Percentiles rank a stretch among this genome's conserved stretches.
phyloP scores from a whole-genome alignment of 1,284 basidiomycete genomes.

The Acaromyces ingoldii region DNA sequence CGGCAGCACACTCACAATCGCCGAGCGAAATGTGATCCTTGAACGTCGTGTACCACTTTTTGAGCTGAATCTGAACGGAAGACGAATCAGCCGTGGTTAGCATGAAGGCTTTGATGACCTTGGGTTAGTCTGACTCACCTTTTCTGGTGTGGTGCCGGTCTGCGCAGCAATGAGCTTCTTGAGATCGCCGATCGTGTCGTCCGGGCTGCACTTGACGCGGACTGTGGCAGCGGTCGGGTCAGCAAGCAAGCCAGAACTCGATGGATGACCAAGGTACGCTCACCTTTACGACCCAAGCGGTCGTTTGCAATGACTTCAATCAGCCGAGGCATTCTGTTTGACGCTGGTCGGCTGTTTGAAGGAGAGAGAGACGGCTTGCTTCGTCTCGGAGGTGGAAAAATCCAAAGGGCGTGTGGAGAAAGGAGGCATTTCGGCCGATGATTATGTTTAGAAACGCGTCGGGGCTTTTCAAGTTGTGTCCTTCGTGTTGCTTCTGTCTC shows the following conservation, averaged over 20 bases:
- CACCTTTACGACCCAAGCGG: conserved; percentile 91
- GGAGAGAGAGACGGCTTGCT: too few species aligned
- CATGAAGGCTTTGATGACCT: background rate
- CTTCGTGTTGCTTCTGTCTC: too few species aligned
- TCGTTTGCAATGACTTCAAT: conserved; percentile 92
- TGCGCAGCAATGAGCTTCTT: conserved; percentile 96
- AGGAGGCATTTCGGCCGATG: too few species aligned
- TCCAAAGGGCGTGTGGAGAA: too few species aligned
- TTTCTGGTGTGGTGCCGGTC: conserved; percentile 71
- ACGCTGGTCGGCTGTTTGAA: too few species aligned
- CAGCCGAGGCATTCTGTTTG: conserved; percentile 52
- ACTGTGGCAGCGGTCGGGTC: conserved; percentile 21
- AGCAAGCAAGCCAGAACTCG: background rate
- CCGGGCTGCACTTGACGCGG: conserved; percentile 56
- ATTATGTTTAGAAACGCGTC: too few species aligned
- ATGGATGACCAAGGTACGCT: conserved; percentile 4
- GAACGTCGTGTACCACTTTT: conserved; percentile 70
- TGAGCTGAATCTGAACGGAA: conserved; percentile 74
- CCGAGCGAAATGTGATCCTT: conserved; percentile 71
- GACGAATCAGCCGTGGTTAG: background rate
- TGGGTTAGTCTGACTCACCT: conserved; percentile 31
- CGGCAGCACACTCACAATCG: conserved; percentile 68
- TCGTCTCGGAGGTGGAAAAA: too few species aligned
- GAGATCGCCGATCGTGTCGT: conserved; percentile 93
- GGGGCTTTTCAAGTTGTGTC: too few species aligned